phyloP scores from a whole-genome alignment of 148 eudicot species.

The Salicornia ramosissima region DNA sequence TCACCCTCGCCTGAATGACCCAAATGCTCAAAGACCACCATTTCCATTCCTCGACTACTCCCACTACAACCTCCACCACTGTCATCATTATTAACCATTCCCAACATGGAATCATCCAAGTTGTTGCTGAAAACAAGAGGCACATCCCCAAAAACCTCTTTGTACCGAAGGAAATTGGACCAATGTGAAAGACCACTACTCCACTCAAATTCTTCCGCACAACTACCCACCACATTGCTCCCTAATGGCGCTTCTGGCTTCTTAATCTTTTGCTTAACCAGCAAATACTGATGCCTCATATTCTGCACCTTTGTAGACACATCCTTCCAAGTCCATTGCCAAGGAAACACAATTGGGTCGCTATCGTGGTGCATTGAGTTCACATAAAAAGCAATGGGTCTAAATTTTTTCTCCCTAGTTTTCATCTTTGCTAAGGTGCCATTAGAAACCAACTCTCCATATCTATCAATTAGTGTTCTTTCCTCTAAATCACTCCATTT shows the following conservation, averaged over 20 bases:
- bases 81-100: constrained; percentile 38
- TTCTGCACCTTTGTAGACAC: constrained; percentile 94
- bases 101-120: constrained; percentile 40
- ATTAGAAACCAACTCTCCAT: constrained; percentile 61
- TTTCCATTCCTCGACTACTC: constrained; percentile 51
- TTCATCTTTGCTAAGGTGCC: constrained; percentile 83
- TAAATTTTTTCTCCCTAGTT: constrained; percentile 84
- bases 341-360: constrained; percentile 68
- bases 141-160: constrained; percentile 89
- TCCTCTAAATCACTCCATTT: constrained; percentile 96
- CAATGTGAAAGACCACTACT: constrained; percentile 68
- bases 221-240: constrained; percentile 29
- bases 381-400: constrained; percentile 74
- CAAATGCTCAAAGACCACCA: constrained; percentile 51
- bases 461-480: constrained; percentile 70
- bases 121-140: constrained; percentile 31
- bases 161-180: constrained; percentile 83
- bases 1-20: constrained; percentile 59
- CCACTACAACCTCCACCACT: constrained; percentile 49
- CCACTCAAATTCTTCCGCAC: constrained; percentile 78
- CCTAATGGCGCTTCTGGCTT: constrained; percentile 46
- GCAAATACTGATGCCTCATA: constrained; percentile 91
- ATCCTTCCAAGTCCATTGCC: constrained; percentile 98
- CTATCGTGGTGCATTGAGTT: constrained; percentile 62
- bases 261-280: constrained; percentile 93